phyloP scores from a whole-genome alignment of 164 flowering plant genomes.

The Vitis riparia region DNA sequence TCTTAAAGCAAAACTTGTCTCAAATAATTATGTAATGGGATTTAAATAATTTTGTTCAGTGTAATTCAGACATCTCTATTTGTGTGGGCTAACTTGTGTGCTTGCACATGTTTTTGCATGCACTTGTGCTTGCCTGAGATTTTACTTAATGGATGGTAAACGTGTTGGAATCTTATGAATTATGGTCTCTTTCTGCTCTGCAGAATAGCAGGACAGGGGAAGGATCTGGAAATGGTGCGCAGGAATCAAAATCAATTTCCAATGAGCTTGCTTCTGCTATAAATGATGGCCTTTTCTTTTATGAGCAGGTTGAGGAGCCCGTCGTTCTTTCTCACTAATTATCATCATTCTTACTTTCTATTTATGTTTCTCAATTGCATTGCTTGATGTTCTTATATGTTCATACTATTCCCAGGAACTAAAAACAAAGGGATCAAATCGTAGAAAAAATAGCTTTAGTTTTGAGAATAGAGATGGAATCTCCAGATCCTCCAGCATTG shows the following conservation, averaged over 20 bases:
- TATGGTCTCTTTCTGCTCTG: constrained; percentile 16
- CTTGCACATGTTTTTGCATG: neutral
- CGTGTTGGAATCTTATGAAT: neutral
- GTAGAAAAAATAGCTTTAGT: constrained; percentile 34
- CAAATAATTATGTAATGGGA: neutral
- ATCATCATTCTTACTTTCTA: neutral
- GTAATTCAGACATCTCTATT: neutral
- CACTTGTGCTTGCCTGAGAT: neutral
- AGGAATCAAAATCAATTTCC: constrained; percentile 54
- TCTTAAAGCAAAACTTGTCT: no score
- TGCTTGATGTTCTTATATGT: neutral
- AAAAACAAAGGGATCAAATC: constrained; percentile 43
- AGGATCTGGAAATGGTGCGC: constrained; percentile 32
- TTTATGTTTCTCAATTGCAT: neutral
- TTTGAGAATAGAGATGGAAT: constrained; percentile 47
- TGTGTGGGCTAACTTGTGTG: neutral
- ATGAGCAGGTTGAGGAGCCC: constrained; percentile 71
- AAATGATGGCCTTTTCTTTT: constrained; percentile 86
- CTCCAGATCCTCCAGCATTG: constrained; percentile 29
- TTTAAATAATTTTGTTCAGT: neutral
- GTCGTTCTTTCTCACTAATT: neutral
- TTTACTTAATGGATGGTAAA: neutral
- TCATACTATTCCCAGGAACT: constrained; percentile 52
- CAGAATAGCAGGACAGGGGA: constrained; percentile 52
- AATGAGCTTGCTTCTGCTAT: constrained; percentile 82